A percentile compares a stretch with the other conserved stretches of the same genome.
Conservation (phyloP, 805 yeast species). For the Zygosaccharomyces lentus region DNA sequence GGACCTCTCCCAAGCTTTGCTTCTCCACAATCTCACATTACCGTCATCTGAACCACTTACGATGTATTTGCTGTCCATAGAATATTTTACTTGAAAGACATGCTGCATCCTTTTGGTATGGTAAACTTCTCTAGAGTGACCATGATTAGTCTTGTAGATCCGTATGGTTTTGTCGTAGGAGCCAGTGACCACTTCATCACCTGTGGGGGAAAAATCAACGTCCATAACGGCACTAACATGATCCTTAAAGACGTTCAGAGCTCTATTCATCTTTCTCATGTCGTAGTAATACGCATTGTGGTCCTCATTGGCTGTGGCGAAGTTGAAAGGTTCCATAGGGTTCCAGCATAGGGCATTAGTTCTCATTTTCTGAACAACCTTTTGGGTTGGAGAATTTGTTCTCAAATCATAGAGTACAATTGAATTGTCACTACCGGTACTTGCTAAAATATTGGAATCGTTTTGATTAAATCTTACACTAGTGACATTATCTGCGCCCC, state of each 20-base stretch:
- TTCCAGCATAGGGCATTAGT: slow-evolving; percentile 91
- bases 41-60: slow-evolving; percentile 95
- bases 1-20: slow-evolving; percentile 79
- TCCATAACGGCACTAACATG: slow-evolving; percentile 96
- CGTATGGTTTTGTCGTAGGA: slow-evolving; percentile 92
- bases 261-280: slow-evolving; percentile 83
- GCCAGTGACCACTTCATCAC: slow-evolving; percentile 92
- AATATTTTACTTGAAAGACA: slow-evolving; percentile 73
- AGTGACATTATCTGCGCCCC: slow-evolving; percentile 94
- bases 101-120: slow-evolving; percentile 98
- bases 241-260: slow-evolving; percentile 84
- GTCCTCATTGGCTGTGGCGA: slow-evolving; percentile 90
- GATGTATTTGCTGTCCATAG: slow-evolving; percentile 86
- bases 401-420: slow-evolving; percentile 86
- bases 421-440: slow-evolving; percentile 87
- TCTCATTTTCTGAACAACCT: slow-evolving; percentile 74
- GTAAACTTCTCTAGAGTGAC: slow-evolving; percentile 92
- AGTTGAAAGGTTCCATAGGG: slow-evolving; percentile 94
- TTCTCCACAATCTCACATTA: slow-evolving; percentile 89
- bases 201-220: slow-evolving; percentile 94
- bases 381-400: slow-evolving; percentile 88
- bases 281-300: slow-evolving; percentile 94
- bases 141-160: slow-evolving; percentile 67
- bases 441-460: slow-evolving; percentile 83
- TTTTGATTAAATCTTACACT: slow-evolving; percentile 84